Conservation (phyloP, 495 filamentous ascomycete genomes). For the Arthonia radiata region DNA sequence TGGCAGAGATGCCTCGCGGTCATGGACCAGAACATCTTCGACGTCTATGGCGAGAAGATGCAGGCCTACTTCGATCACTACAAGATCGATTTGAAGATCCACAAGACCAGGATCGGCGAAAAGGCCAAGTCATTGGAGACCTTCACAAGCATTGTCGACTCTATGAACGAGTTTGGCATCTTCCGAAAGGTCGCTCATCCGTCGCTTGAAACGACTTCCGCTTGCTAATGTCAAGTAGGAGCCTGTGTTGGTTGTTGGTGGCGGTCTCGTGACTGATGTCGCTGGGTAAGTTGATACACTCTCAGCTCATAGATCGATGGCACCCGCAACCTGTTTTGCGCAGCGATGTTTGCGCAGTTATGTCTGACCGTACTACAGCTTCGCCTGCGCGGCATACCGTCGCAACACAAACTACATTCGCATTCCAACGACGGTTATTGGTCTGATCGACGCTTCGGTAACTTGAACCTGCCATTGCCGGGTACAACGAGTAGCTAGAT, state of each 20-base stretch:
- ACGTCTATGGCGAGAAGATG: conserved; percentile 32
- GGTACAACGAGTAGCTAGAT: too few species aligned
- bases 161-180: conserved; percentile 40
- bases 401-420: conserved; percentile 30
- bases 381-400: conserved; percentile 23
- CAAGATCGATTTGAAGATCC: conserved; percentile 26
- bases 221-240: too few species aligned
- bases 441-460: conserved; percentile 39
- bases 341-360: too few species aligned
- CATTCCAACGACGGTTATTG: conserved; percentile 39
- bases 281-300: too few species aligned
- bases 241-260: conserved; percentile 37
- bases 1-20: conserved; percentile 34
- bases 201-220: too few species aligned
- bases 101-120: conserved; percentile 39
- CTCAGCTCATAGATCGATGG: too few species aligned
- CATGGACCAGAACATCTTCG: conserved; percentile 34
- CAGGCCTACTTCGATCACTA: conserved; percentile 30
- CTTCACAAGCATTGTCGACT: conserved; percentile 31
- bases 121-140: conserved; percentile 38
- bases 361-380: too few species aligned
- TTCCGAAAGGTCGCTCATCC: conserved; percentile 34
- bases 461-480: too few species aligned
- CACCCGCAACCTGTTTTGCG: too few species aligned
- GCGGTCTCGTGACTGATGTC: conserved; percentile 39